These are phyloP conservation scores for Trifolium repens DNA, from an alignment of 306 rosid genomes.

Conservation along the genomic window DNA sequence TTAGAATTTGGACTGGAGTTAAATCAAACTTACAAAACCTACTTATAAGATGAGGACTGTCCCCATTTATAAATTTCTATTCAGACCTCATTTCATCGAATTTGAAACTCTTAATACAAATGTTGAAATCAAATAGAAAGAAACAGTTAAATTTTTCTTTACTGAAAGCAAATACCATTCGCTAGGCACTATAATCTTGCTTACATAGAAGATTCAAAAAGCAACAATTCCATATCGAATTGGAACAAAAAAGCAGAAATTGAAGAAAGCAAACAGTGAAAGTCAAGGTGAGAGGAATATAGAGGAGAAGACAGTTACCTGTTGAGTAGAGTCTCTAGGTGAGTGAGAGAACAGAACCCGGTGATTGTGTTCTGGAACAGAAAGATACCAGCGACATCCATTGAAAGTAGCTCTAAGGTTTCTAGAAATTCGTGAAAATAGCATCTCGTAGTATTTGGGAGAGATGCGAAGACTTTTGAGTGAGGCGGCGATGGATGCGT, in stretches of 20 bases:
- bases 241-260: neutral
- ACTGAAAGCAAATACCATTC: too few relatives aligned
- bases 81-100: too few relatives aligned
- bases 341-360: conserved; percentile 42
- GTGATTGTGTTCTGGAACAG: conserved; percentile 46
- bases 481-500: conserved; percentile 30
- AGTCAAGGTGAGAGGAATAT: neutral
- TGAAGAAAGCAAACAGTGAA: conserved; percentile 1
- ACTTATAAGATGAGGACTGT: too few relatives aligned
- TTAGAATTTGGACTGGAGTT: too few relatives aligned
- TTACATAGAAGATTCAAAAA: neutral
- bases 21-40: too few relatives aligned
- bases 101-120: neutral
- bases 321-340: conserved; percentile 40
- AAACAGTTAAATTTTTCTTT: too few relatives aligned
- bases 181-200: neutral
- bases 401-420: conserved; percentile 54
- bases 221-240: too few relatives aligned
- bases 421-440: conserved; percentile 60
- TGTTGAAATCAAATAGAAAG: neutral
- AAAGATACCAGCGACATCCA: conserved; percentile 53
- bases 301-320: conserved; percentile 44
- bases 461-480: conserved; percentile 18
- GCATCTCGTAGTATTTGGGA: conserved; percentile 49
- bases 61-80: too few relatives aligned